A percentile compares a stretch with the other conserved stretches of the same genome.
phyloP scores from a whole-genome alignment of 2,329 filamentous ascomycete genomes.

The Cercospora berteroae region DNA sequence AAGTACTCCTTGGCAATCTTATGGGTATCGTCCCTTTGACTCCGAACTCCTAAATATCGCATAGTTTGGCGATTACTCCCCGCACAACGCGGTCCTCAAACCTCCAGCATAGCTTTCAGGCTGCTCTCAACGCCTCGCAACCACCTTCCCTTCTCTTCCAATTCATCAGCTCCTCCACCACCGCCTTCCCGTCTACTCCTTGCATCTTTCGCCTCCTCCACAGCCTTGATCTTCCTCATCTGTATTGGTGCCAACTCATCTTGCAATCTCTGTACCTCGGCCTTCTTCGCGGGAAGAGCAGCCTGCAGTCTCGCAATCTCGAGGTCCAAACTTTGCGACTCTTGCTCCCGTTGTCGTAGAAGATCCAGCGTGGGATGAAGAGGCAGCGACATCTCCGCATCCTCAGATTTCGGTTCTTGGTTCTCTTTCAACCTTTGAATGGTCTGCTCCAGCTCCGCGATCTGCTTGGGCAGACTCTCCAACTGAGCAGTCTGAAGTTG shows the following conservation, averaged over 20 bases:
- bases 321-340: conserved; percentile 43
- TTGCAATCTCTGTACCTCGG: conserved; percentile 65
- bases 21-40: background rate
- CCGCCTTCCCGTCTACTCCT: conserved; percentile 65
- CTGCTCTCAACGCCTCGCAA: conserved; percentile 65
- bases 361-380: conserved; percentile 45
- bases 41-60: background rate
- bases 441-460: conserved; percentile 51
- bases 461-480: conserved; percentile 51
- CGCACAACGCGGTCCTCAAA: conserved; percentile 34
- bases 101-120: conserved; percentile 62
- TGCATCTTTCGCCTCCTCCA: conserved; percentile 68
- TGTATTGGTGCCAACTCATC: conserved; percentile 68
- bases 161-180: conserved; percentile 63
- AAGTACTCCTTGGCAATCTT: background rate
- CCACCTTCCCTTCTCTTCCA: conserved; percentile 75
- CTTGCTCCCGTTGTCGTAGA: conserved; percentile 42
- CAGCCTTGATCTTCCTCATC: conserved; percentile 62
- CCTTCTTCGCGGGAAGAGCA: conserved; percentile 63
- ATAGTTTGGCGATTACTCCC: background rate
- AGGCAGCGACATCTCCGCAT: conserved; percentile 44
- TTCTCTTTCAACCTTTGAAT: conserved; percentile 48
- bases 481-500: conserved; percentile 54
- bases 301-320: conserved; percentile 54
- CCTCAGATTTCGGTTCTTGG: conserved; percentile 36